Evolutionary conservation across 1,284 basidiomycete genomes (phyloP), one percentile per base, ranked within the genome.

Genomic region (Cryptococcus hybrid): DNA sequence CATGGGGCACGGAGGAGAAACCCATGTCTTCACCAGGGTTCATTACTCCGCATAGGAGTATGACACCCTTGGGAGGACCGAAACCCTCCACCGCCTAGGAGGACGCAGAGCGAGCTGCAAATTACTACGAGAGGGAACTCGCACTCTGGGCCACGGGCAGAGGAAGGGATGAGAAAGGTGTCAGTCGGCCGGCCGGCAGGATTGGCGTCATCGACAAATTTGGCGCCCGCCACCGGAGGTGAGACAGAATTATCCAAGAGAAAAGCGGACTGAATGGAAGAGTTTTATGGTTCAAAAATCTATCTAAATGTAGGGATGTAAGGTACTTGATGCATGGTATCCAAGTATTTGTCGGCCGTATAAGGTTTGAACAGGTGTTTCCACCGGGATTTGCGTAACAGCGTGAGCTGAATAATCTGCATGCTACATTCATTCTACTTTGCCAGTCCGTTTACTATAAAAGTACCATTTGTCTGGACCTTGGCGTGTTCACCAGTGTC

Each of bases 381-480:
- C 30, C 30, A 30, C 30, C 4, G 30, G 4, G 30, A 30, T 30
- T 30, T 30, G 30, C 4, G 30, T 30, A 30, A 30, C 42, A 43
- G 12, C 5, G 8, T 47, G 15, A 15, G 3, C 9, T 30, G 30
- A 30, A 30, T 4, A 30, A 30, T 30, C 30, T 30, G 30, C 30
- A 30, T 30, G 30, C 3, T 30, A 30, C 30, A 30, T 30, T 30
- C 30, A 30, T 3, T 18, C n/a, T 37, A 39, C 45, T 37, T 13
- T 30, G 35, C 34, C 12, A 51, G 34, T 18, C 47, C 45, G 35
- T 56, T 57, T 5, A 63, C 46, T 34, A 65, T 58, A 51, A 77
- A 76, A 6, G 73, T 74, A 7, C 74, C 75, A 58, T 77, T 74
- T 6, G 73, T 64, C 57, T 61, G 59, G 3, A 73, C 73, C 13